phyloP scores from a whole-genome alignment of 2,329 filamentous ascomycete species.

The Thelonectria rubi region DNA sequence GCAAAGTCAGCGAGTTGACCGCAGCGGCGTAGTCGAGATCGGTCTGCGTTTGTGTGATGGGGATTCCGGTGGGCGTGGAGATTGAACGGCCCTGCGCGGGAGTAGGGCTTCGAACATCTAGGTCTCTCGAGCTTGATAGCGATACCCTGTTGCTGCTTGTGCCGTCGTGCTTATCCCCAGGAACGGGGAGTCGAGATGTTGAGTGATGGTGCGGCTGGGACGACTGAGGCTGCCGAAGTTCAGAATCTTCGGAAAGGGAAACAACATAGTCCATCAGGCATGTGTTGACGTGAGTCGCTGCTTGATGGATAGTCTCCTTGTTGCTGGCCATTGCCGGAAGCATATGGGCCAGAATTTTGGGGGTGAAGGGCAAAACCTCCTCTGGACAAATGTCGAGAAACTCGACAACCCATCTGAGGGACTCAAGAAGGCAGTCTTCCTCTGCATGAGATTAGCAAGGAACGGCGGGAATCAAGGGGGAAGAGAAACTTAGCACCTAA shows the following conservation, averaged over 20 bases:
- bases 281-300: slow-evolving; percentile 87
- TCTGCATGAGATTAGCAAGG: slow-evolving; percentile 61
- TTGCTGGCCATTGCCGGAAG: slow-evolving; percentile 93
- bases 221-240: slow-evolving; percentile 41
- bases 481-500: slow-evolving; percentile 62
- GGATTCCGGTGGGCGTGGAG: slow-evolving; percentile 56
- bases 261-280: slow-evolving; percentile 95
- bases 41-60: slow-evolving; percentile 58
- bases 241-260: slow-evolving; percentile 78
- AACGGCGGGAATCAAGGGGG: background rate
- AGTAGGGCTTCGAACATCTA: slow-evolving; percentile 62
- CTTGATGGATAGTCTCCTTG: slow-evolving; percentile 87
- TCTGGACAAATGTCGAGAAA: slow-evolving; percentile 98
- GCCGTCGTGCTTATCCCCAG: slow-evolving; percentile 57
- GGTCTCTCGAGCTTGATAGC: slow-evolving; percentile 62
- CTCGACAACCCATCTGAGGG: slow-evolving; percentile 92
- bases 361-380: slow-evolving; percentile 94
- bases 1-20: slow-evolving; percentile 88
- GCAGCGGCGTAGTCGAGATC: slow-evolving; percentile 97
- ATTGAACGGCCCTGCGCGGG: slow-evolving; percentile 59
- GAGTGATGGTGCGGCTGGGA: slow-evolving; percentile 43
- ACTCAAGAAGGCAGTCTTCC: slow-evolving; percentile 90
- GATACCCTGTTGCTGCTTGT: slow-evolving; percentile 61
- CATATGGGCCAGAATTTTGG: slow-evolving; percentile 88
- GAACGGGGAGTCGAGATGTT: slow-evolving; percentile 54